Evolutionary conservation across 306 rosid species (phyloP).

Genomic region (Vachellia collinsii): DNA sequence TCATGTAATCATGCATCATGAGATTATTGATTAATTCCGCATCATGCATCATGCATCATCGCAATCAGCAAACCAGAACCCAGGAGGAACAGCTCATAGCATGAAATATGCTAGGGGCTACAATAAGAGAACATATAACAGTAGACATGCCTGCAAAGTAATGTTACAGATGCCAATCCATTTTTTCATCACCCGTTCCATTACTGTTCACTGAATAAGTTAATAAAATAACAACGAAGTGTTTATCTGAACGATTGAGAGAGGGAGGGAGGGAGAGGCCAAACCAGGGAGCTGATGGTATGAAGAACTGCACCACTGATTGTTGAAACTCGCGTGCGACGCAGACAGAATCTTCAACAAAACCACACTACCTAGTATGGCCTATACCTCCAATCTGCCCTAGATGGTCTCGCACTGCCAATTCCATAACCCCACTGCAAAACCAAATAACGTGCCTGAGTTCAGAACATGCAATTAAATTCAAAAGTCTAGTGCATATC

Average conservation of each 20-base stretch:
- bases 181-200: conserved; percentile 5
- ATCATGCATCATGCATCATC: background rate
- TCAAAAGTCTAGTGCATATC: conserved; percentile 19
- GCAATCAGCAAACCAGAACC: background rate
- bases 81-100: background rate
- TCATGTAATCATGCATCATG: too few relatives aligned
- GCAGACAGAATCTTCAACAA: conserved; percentile 7
- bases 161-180: background rate
- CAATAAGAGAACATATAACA: background rate
- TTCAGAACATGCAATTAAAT: conserved; percentile 13
- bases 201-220: background rate
- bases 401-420: conserved; percentile 73
- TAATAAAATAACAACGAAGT: background rate
- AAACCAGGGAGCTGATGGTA: background rate
- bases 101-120: background rate
- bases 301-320: conserved; percentile 23
- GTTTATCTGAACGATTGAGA: conserved; percentile 6
- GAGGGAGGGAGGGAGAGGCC: background rate
- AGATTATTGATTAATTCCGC: background rate
- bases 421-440: conserved; percentile 95
- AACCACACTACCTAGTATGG: conserved; percentile 67
- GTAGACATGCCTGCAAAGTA: conserved; percentile 2
- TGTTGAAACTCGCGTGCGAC: background rate
- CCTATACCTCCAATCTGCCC: conserved; percentile 94
- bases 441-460: conserved; percentile 28